phyloP scores from a whole-genome alignment of 2,329 filamentous ascomycete genomes.

The Epichloe gansuensis region DNA sequence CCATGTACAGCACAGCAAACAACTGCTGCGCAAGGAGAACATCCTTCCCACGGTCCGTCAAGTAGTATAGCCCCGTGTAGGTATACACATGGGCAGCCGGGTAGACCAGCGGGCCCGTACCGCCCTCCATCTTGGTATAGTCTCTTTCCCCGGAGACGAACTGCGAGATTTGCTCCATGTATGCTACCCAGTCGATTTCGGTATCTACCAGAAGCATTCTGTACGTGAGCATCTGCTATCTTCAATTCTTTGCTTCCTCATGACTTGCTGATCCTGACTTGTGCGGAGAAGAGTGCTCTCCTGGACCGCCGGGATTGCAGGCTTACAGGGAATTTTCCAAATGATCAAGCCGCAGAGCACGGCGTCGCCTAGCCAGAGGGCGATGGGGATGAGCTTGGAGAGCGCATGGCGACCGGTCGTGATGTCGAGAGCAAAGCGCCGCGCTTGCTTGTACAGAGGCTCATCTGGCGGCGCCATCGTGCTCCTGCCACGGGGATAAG shows the following conservation, averaged over 20 bases:
- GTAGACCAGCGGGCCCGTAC: slow-evolving; percentile 88
- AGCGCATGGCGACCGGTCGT: slow-evolving; percentile 36
- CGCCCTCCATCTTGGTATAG: slow-evolving; percentile 74
- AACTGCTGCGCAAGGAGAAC: slow-evolving; percentile 72
- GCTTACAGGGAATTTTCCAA: slow-evolving; percentile 70
- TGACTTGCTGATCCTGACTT: not conserved
- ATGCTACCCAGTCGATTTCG: slow-evolving; percentile 94
- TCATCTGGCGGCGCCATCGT: slow-evolving; percentile 16
- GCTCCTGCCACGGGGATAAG: not conserved
- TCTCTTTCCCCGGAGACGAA: slow-evolving; percentile 76
- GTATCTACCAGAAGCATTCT: slow-evolving; percentile 49
- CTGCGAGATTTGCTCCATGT: slow-evolving; percentile 84
- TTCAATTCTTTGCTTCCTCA: not conserved
- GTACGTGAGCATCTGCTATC: not conserved
- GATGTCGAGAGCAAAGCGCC: slow-evolving; percentile 27
- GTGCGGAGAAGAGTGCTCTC: too few relatives aligned
- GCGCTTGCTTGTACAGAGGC: slow-evolving; percentile 15
- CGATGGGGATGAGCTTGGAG: slow-evolving; percentile 38
- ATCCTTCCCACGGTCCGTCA: slow-evolving; percentile 65
- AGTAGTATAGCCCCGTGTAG: slow-evolving; percentile 64
- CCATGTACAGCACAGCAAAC: slow-evolving; percentile 70
- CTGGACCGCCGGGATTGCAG: not conserved
- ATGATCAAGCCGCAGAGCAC: slow-evolving; percentile 62
- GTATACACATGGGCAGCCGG: slow-evolving; percentile 88
- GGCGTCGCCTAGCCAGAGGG: slow-evolving; percentile 58